Evolutionary conservation across 495 filamentous ascomycete species (phyloP), one percentile per base, ranked within the genome.

Genomic region (Podospora didyma): DNA sequence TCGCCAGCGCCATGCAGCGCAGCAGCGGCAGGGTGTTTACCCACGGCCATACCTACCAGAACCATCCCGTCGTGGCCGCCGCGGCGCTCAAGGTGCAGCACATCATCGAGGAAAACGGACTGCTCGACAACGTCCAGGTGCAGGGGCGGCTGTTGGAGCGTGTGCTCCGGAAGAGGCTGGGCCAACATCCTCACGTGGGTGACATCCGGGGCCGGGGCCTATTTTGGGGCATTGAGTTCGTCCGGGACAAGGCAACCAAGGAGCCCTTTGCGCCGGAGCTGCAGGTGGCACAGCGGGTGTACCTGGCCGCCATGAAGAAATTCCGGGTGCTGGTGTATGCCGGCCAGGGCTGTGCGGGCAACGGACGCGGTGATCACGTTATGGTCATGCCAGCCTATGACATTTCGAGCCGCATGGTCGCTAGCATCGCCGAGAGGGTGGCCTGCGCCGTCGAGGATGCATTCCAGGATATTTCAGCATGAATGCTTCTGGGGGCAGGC

Each of bases 311-410:
- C 0, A 60, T 86, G 46, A 62, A 70, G 3, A 59, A 72, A 0
- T 78, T 81, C 57, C 77, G 76, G 37, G 79, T 94, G 48, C 82
- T 81, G 1, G 59, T 93, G 19, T 93, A 92, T 65, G 81, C 82
- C 41, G 81, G 84, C 14, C 71, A 78, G 22, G 90, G 89, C 3
- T 85, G 82, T 4, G 82, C 77, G 1, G 87, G 89, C 58, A 83
- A 83, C 0, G 68, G 77, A 21, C 69, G 63, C 7, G 89, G 88
- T 1, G 90, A 96, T 59, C 86, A 90, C 70, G 66, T 92, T 21
- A 71, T 93, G 48, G 58, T 95, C 46, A 81, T 86, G 47, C 37
- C 69, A 44, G 60, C 63, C 12, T 66, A 66, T 34, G 53, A 54
- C 34, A 56, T 66, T 16, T 46, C 54, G n/a, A 10, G 23, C 20